Conservation (phyloP, 2,329 filamentous ascomycete species). For the Elsinoe necatrix region DNA sequence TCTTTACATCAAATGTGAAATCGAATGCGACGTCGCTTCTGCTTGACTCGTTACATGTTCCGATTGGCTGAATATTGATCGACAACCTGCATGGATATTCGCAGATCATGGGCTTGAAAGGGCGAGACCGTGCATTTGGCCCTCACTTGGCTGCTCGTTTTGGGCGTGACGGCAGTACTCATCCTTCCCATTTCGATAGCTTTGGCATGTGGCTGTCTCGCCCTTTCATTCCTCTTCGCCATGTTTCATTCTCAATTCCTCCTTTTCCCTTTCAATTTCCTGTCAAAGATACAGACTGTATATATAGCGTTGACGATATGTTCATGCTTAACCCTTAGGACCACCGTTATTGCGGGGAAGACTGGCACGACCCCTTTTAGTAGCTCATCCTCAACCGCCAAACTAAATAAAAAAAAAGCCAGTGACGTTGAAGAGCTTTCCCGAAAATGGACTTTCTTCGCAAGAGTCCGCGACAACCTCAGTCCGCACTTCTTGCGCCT, state of each 20-base stretch:
- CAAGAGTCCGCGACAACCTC: slow-evolving; percentile 7
- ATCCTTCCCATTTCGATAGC: slow-evolving; percentile 3
- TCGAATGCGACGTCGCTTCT: not conserved
- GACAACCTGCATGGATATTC: not conserved
- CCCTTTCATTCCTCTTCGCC: slow-evolving; percentile 4
- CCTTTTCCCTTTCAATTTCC: not conserved
- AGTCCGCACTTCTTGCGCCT: slow-evolving; percentile 12
- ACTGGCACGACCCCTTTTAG: not conserved
- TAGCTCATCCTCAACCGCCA: not conserved
- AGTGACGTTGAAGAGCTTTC: not conserved
- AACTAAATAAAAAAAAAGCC: not conserved
- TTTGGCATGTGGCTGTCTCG: slow-evolving; percentile 2
- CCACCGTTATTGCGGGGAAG: not conserved
- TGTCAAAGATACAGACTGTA: not conserved
- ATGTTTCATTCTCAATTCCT: slow-evolving; percentile 9
- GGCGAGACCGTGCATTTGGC: not conserved
- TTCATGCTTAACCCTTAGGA: not conserved
- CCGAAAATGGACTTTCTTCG: slow-evolving; percentile 17
- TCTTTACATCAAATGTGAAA: not conserved
- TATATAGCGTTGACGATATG: not conserved
- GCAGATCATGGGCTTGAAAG: not conserved
- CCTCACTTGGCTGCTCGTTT: slow-evolving; percentile 5
- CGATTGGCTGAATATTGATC: slow-evolving; percentile 3
- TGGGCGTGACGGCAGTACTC: not conserved
- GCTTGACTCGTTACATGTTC: slow-evolving; percentile 7